Base-by-base conservation (phyloP, 257 asterid species). In the Solanum chiquidenum region DNA sequence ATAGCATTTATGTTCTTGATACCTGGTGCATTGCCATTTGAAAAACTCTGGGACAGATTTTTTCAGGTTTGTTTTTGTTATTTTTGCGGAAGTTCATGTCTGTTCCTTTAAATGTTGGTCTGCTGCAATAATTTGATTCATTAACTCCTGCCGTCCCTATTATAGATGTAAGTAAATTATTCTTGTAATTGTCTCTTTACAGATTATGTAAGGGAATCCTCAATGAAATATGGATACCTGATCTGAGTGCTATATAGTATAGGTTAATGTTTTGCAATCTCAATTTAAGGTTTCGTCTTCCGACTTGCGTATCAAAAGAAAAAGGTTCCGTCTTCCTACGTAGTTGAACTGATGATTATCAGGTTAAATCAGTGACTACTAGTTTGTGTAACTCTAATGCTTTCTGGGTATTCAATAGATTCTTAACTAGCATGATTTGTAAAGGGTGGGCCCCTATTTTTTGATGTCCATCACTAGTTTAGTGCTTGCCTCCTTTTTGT, bases 11-110 rank as follows among this genome's bases (percentile, higher is more conserved):
- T 97, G 87, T 97, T 96, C 89, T 91, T 97, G 92, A 97, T 96
- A 62, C 99, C 99, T 35, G 98, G 99, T 76, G 94, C 99, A 86
- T 93, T 97, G 87, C 99, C 99, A 79, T 96, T 96, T 89, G 99
- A 97, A 95, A 94, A 87, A 95, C 95, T 97, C 52, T 97, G 99
- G 99, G 98, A 97, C 86, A 95, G 90, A 87, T 97, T 97, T 92
- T 97, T 97, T 90, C 98, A 97, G 99, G 99, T 96, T 90, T 83
- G 21, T 69, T 6, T 77, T 44, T 74, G 85, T 71, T 82, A 49
- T 49, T 82, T 31, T 49, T 37, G 42, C 0, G 9, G 85, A 46
- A 27, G 69, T 31, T 80, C 20, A 3, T 29, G 7, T 18, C 88
- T 21, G 55, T 21, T n/a, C 55, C 33, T 35, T 20, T 35, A 21